phyloP scores from a whole-genome alignment of 768 basidiomycete species.

The Lyophyllum atratum region DNA sequence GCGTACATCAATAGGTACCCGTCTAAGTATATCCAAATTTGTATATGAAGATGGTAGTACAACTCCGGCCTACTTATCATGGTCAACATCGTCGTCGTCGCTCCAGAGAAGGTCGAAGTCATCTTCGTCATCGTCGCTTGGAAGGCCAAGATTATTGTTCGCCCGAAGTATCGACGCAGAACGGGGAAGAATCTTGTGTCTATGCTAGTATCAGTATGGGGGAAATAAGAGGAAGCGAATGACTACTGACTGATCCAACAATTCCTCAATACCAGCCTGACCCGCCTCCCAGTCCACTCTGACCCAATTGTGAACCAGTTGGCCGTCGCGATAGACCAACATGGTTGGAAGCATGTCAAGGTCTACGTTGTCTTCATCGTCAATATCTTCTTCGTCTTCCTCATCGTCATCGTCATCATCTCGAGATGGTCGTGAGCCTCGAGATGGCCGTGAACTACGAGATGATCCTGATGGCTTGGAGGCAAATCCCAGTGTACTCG shows the following conservation, averaged over 20 bases:
- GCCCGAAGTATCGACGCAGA: conserved; percentile 28
- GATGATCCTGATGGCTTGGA: conserved; percentile 22
- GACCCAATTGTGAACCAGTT: conserved; percentile 88
- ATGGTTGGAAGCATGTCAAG: conserved; percentile 80
- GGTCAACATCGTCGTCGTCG: conserved; percentile 43
- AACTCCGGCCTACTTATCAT: not conserved
- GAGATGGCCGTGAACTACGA: conserved; percentile 13
- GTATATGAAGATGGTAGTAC: not conserved
- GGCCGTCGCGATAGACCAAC: conserved; percentile 76
- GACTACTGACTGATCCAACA: conserved; percentile 57
- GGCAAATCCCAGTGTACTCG: conserved; percentile 74
- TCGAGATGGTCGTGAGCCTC: conserved; percentile 29
- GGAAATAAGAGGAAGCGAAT: not conserved
- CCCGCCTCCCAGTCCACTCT: conserved; percentile 87
- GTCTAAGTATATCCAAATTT: not conserved
- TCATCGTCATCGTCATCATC: conserved; percentile 32
- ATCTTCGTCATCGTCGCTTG: conserved; percentile 53
- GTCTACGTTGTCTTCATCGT: conserved; percentile 66
- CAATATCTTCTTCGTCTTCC: conserved; percentile 44
- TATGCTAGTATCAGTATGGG: conserved; percentile 15
- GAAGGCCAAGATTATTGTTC: conserved; percentile 47
- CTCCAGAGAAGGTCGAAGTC: conserved; percentile 56
- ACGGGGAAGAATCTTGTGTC: conserved; percentile 43
- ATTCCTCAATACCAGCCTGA: conserved; percentile 63
- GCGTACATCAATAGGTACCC: not conserved